These are phyloP conservation scores for Pestalotiopsis sp. DNA, from an alignment of 2,329 filamentous ascomycete species.

Conservation along the genomic window DNA sequence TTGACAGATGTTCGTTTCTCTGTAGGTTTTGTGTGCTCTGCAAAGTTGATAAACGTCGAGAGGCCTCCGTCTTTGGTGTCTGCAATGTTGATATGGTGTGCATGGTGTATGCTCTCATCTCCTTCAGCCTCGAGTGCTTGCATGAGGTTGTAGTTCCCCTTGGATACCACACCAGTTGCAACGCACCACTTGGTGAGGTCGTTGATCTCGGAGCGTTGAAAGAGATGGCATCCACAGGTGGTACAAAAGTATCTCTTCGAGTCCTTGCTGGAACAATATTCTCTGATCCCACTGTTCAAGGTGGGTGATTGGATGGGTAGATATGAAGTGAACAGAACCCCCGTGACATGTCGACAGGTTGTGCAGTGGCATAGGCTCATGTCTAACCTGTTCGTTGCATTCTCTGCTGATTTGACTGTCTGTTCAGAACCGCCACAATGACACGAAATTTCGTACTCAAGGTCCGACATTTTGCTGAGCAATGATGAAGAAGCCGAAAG, in stretches of 20 bases:
- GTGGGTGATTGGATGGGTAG: conserved; percentile 27
- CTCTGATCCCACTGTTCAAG: conserved; percentile 19
- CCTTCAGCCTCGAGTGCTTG: not conserved
- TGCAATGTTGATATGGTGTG: conserved; percentile 36
- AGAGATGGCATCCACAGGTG: conserved; percentile 46
- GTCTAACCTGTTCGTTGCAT: not conserved
- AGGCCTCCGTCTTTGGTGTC: conserved; percentile 18
- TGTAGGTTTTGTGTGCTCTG: conserved; percentile 10
- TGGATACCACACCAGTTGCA: conserved; percentile 39
- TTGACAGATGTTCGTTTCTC: not conserved
- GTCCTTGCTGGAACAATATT: conserved; percentile 15
- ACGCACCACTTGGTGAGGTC: conserved; percentile 32
- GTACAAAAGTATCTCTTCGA: conserved; percentile 40
- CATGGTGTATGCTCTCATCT: conserved; percentile 12
- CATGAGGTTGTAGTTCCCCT: conserved; percentile 10
- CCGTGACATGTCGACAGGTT: conserved; percentile 34
- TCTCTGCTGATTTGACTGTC: not conserved
- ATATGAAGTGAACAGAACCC: conserved; percentile 43
- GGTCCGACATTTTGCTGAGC: not conserved
- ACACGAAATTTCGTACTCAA: conserved; percentile 7
- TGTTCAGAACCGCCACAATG: conserved; percentile 4
- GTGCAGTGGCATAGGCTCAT: conserved; percentile 35
- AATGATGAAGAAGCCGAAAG: not conserved
- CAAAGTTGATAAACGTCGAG: conserved; percentile 31
- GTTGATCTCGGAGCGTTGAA: conserved; percentile 24